Base-by-base conservation (phyloP, 2,329 filamentous ascomycete species). In the Paramyrothecium roridum region DNA sequence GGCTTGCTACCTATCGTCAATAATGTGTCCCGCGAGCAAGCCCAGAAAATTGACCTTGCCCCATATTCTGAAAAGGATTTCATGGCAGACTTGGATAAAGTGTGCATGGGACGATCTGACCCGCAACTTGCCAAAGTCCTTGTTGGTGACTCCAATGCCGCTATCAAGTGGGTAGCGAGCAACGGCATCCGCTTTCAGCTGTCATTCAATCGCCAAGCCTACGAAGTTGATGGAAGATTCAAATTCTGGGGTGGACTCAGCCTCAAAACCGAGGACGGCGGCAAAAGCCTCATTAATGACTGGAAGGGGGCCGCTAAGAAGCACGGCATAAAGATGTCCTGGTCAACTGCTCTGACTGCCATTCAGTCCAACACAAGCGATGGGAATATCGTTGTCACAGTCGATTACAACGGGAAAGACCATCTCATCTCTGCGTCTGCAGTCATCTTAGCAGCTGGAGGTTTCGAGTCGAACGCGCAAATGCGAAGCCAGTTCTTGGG, bases 181-280 rank as follows among this genome's bases (percentile, higher is more conserved):
- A 75, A 82, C 45, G 84, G 84, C 0, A 70, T 86, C 2, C 72
- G 76, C 1, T 87, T 85, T 61, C 78, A 84, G 62, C 70, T 89
- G 3, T 81, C 78, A 2, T 88, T 88, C 67, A 83, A 87, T 56
- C 75, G 86, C 3, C 86, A 90, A 63, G 83, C 86, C 0, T 89
- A 86, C 65, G 74, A 84, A 55, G 77, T 87, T n/a, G 73, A 82
- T 52, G 83, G 81, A 1, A 72, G 80, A 30, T 78, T 78, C 63
- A 85, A 83, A 62, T 89, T 89, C 65, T 89, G 85, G 85, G 86
- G 86, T 12, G 86, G 86, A 0, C 68, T 89, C 64, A 76, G 74
- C n/a, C 68, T 88, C 34, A 84, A 79, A 62, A 84, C 81, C 0
- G 63, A 81, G 52, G 80, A 84, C 58, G 83, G 83, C 1, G 85